Evolutionary conservation across 2,329 filamentous ascomycete genomes (phyloP).

Genomic region (Alternaria novae-zelandiae): DNA sequence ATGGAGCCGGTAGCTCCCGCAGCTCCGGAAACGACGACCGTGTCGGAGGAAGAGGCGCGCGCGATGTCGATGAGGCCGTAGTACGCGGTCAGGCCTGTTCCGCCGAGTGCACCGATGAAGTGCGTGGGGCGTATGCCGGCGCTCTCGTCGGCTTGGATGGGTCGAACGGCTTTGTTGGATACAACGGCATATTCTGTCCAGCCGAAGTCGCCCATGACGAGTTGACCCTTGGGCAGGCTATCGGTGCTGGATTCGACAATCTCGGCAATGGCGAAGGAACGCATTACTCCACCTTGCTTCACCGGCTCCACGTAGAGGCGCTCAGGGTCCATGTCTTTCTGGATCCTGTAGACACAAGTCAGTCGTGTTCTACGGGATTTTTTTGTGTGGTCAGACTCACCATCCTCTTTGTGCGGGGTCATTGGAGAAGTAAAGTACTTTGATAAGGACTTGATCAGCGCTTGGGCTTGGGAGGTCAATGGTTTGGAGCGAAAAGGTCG

Average conservation of each 20-base stretch:
- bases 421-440: conserved; percentile 57
- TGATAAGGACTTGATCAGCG: conserved; percentile 54
- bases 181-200: conserved; percentile 72
- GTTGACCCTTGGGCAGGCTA: conserved; percentile 61
- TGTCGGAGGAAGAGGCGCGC: conserved; percentile 69
- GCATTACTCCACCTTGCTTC: conserved; percentile 62
- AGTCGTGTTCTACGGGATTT: conserved; percentile 55
- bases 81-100: conserved; percentile 72
- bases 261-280: conserved; percentile 64
- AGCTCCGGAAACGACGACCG: conserved; percentile 77
- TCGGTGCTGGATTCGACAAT: conserved; percentile 65
- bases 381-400: neutral
- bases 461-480: conserved; percentile 44
- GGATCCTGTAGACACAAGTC: conserved; percentile 47
- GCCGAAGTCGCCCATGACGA: conserved; percentile 61
- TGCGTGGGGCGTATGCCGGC: conserved; percentile 51
- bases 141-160: conserved; percentile 38
- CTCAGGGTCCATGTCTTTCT: conserved; percentile 47
- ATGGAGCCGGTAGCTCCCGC: conserved; percentile 79
- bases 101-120: conserved; percentile 56
- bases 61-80: conserved; percentile 74
- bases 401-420: conserved; percentile 43
- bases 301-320: conserved; percentile 58
- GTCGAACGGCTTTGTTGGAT: conserved; percentile 40
- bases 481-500: conserved; percentile 51